Percentiles rank a stretch among this genome's conserved stretches.
phyloP scores from a whole-genome alignment of 2,329 filamentous ascomycete species.

The Colletotrichum sp. region DNA sequence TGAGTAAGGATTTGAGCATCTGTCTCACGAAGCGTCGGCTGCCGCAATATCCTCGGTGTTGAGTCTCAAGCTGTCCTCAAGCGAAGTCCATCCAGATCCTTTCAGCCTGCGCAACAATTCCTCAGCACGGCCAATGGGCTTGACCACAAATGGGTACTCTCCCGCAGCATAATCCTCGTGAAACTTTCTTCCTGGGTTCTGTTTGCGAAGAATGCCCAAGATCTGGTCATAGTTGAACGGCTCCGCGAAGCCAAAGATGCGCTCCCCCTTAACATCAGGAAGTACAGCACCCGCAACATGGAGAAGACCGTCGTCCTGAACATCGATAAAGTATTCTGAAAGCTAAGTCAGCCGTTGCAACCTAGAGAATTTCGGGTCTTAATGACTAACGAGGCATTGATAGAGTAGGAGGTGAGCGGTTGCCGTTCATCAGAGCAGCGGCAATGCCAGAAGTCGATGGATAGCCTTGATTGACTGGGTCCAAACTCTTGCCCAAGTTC shows the following conservation, averaged over 20 bases:
- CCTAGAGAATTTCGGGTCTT: fast-evolving
- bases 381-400: background rate
- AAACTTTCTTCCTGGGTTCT: slow-evolving; percentile 23
- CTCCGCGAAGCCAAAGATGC: slow-evolving; percentile 58
- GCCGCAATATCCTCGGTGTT: background rate
- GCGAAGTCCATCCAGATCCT: slow-evolving; percentile 20
- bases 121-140: slow-evolving; percentile 20
- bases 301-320: slow-evolving; percentile 53
- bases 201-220: slow-evolving; percentile 29
- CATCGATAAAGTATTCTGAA: slow-evolving; percentile 50
- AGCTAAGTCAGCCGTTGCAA: background rate
- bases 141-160: background rate
- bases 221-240: slow-evolving; percentile 52
- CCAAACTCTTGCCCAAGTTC: slow-evolving; percentile 29
- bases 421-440: slow-evolving; percentile 26
- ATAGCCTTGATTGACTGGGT: slow-evolving; percentile 23
- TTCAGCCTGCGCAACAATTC: slow-evolving; percentile 22
- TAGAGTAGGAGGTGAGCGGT: background rate
- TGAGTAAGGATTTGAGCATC: too few relatives aligned
- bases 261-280: slow-evolving; percentile 47
- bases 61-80: slow-evolving; percentile 14
- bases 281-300: slow-evolving; percentile 58
- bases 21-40: background rate
- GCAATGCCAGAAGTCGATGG: slow-evolving; percentile 27
- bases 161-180: slow-evolving; percentile 25